Conservation (phyloP, 2,329 filamentous ascomycete genomes). For the Fusarium staphyleae region DNA sequence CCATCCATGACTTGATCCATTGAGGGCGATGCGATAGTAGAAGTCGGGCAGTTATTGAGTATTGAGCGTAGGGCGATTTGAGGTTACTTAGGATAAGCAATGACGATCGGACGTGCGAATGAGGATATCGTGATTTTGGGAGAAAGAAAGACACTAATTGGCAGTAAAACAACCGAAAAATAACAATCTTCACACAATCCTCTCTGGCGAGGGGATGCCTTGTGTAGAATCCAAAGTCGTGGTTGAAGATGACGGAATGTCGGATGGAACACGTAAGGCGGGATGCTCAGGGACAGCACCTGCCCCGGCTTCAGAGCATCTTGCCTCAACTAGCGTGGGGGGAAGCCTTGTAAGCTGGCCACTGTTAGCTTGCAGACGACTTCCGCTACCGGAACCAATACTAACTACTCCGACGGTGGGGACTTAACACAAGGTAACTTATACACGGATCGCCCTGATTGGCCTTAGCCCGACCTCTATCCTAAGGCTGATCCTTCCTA, state of each 20-base stretch:
- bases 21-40: not conserved
- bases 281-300: slow-evolving; percentile 12
- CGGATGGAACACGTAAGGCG: slow-evolving; percentile 31
- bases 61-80: not conserved
- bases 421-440: too few species aligned
- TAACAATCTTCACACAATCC: not conserved
- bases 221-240: not conserved
- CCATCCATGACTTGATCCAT: slow-evolving; percentile 69
- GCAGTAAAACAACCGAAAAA: not conserved
- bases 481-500: too few species aligned
- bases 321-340: not conserved
- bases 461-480: too few species aligned
- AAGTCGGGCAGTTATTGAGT: not conserved
- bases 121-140: not conserved
- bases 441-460: too few species aligned
- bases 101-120: slow-evolving; percentile 11
- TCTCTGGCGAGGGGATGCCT: not conserved
- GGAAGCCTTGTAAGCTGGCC: not conserved
- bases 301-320: slow-evolving; percentile 1
- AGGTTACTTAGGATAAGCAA: not conserved
- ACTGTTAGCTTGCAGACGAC: too few species aligned
- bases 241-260: slow-evolving; percentile 26
- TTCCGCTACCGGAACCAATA: too few species aligned
- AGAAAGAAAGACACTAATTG: not conserved
- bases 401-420: too few species aligned